These are phyloP conservation scores for Phaeosphaeriaceae sp. DNA, from an alignment of 2,329 filamentous ascomycete genomes.

Conservation along the genomic window DNA sequence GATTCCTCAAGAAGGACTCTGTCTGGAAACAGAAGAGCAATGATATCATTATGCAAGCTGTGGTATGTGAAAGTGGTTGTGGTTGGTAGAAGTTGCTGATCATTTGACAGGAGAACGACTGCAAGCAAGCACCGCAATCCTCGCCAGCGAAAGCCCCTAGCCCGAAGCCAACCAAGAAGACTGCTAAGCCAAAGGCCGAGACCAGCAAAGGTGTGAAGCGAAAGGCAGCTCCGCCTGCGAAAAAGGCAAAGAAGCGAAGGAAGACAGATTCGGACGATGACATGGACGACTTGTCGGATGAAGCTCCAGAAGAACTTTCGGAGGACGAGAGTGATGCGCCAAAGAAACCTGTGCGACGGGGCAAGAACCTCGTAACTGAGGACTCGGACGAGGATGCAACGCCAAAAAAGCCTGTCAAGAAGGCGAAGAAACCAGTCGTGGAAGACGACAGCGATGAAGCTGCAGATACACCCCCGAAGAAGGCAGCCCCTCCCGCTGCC, in stretches of 20 bases:
- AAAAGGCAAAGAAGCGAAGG: slow-evolving; percentile 41
- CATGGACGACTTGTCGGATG: slow-evolving; percentile 31
- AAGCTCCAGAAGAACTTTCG: slow-evolving; percentile 19
- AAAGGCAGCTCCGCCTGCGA: slow-evolving; percentile 33
- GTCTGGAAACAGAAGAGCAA: slow-evolving; percentile 64
- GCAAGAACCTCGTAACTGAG: slow-evolving; percentile 34
- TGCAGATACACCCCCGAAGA: slow-evolving; percentile 14
- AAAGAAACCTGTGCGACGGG: slow-evolving; percentile 28
- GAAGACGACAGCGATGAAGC: slow-evolving; percentile 23
- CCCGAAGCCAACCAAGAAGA: slow-evolving; percentile 32
- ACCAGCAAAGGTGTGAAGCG: slow-evolving; percentile 38
- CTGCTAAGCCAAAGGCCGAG: slow-evolving; percentile 16
- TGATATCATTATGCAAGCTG: slow-evolving; percentile 33
- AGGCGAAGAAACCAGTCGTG: slow-evolving; percentile 11
- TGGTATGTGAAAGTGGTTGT: slow-evolving; percentile 18
- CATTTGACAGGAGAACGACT: slow-evolving; percentile 33
- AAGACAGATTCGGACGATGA: slow-evolving; percentile 41
- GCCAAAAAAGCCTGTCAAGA: slow-evolving; percentile 15
- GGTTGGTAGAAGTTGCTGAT: slow-evolving; percentile 5
- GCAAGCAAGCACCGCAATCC: slow-evolving; percentile 21
- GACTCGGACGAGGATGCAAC: slow-evolving; percentile 40
- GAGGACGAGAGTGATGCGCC: slow-evolving; percentile 37
- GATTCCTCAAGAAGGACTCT: slow-evolving; percentile 62
- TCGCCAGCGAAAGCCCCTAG: slow-evolving; percentile 30
- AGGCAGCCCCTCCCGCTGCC: slow-evolving; percentile 11